Conservation (phyloP, 2,329 filamentous ascomycete species). For the Cercospora nicotianae region DNA sequence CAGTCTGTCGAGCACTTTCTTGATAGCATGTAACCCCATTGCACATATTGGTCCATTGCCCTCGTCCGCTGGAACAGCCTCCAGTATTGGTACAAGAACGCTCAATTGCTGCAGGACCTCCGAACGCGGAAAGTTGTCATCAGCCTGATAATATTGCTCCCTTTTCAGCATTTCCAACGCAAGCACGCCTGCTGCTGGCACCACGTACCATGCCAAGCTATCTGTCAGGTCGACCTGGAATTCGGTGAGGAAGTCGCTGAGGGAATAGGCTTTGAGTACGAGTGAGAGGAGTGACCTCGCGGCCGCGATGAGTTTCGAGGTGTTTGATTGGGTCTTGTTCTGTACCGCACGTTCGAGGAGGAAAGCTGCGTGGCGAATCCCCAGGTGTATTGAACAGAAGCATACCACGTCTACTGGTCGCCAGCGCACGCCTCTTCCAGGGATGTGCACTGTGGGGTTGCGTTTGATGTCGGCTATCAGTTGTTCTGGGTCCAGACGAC, state of each 20-base stretch:
- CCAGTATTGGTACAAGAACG: slow-evolving; percentile 21
- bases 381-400: slow-evolving; percentile 17
- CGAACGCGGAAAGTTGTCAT: slow-evolving; percentile 21
- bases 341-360: slow-evolving; percentile 25
- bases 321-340: slow-evolving; percentile 18
- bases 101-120: slow-evolving; percentile 26
- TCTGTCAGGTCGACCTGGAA: slow-evolving; percentile 23
- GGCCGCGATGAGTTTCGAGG: slow-evolving; percentile 17
- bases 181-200: slow-evolving; percentile 25
- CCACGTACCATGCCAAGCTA: slow-evolving; percentile 23
- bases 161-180: slow-evolving; percentile 27
- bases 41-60: slow-evolving; percentile 24
- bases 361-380: slow-evolving; percentile 20
- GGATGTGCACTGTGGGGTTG: slow-evolving; percentile 16
- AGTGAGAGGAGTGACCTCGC: slow-evolving; percentile 21
- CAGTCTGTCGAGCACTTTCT: slow-evolving; percentile 26
- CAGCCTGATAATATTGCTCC: slow-evolving; percentile 15
- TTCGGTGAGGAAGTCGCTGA: slow-evolving; percentile 23
- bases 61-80: slow-evolving; percentile 22
- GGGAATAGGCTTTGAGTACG: slow-evolving; percentile 15
- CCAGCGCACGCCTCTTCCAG: slow-evolving; percentile 18
- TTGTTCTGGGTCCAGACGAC: slow-evolving; percentile 18
- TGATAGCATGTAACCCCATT: slow-evolving; percentile 26
- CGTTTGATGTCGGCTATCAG: slow-evolving; percentile 20
- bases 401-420: slow-evolving; percentile 20